Evolutionary conservation across 352 stramenopile genomes (phyloP).

Genomic region (Phytophthora ramorum): DNA sequence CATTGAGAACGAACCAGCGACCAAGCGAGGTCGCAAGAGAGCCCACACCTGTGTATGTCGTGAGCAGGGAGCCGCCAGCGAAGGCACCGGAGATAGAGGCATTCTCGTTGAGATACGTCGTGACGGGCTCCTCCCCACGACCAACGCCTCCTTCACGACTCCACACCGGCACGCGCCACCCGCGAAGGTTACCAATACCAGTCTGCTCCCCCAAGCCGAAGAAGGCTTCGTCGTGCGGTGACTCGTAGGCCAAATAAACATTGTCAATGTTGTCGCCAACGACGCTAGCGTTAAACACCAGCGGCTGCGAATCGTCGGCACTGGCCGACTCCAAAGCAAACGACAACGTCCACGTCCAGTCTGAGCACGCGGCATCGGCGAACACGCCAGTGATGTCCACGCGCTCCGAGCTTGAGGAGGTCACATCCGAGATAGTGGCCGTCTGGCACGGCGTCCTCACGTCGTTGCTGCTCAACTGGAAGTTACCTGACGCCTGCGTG

Average conservation of each 20-base stretch:
- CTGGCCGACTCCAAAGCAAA: constrained; percentile 12
- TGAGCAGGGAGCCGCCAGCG: constrained; percentile 29
- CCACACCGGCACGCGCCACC: constrained; percentile 34
- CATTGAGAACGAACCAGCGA: constrained; percentile 30
- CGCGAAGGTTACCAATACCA: constrained; percentile 33
- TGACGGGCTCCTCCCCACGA: constrained; percentile 32
- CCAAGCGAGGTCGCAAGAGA: constrained; percentile 28
- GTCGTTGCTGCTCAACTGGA: constrained; percentile 26
- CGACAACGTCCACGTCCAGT: constrained; percentile 23
- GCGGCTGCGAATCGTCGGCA: constrained; percentile 18
- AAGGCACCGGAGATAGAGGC: constrained; percentile 29
- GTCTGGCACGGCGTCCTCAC: constrained; percentile 15
- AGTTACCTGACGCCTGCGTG: constrained; percentile 34
- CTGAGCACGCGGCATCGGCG: constrained; percentile 8
- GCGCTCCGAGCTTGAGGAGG: constrained; percentile 11
- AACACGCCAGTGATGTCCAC: constrained; percentile 22
- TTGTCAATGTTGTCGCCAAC: constrained; percentile 26
- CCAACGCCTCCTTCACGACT: constrained; percentile 31
- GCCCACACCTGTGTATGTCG: constrained; percentile 31
- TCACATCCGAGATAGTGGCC: constrained; percentile 6
- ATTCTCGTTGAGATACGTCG: constrained; percentile 36
- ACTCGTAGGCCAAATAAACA: constrained; percentile 35
- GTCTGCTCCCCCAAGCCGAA: constrained; percentile 33
- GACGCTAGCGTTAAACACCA: constrained; percentile 33
- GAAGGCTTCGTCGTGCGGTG: constrained; percentile 30